Conservation (phyloP, 2,329 filamentous ascomycete species). For the Ophiosphaerella korrae region DNA sequence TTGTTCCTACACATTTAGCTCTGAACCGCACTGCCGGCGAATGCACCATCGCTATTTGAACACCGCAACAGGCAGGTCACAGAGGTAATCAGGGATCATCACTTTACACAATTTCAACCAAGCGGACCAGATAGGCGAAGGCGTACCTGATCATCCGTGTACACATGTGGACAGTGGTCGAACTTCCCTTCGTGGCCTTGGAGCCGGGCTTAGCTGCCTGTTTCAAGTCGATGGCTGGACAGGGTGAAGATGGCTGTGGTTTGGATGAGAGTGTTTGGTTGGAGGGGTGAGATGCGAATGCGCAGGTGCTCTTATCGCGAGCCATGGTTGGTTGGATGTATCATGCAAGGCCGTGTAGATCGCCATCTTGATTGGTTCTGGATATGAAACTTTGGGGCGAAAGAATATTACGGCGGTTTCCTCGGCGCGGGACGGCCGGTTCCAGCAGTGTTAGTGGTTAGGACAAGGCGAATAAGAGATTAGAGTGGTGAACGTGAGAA, state of each 20-base stretch:
- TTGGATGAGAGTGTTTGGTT: slow-evolving; percentile 16
- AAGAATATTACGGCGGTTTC: slow-evolving; percentile 15
- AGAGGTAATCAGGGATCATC: slow-evolving; percentile 20
- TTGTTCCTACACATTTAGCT: slow-evolving; percentile 9
- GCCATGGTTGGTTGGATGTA: slow-evolving; percentile 31
- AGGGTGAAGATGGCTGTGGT: slow-evolving; percentile 23
- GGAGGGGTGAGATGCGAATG: slow-evolving; percentile 10
- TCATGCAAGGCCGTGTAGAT: slow-evolving; percentile 18
- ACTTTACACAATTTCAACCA: slow-evolving; percentile 20
- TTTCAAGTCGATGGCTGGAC: slow-evolving; percentile 17
- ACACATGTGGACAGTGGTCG: slow-evolving; percentile 14
- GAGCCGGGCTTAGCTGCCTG: slow-evolving; percentile 36
- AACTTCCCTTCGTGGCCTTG: slow-evolving; percentile 35
- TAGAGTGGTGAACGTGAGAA: slow-evolving; percentile 25
- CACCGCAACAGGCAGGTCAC: slow-evolving; percentile 35
- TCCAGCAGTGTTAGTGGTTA: slow-evolving; percentile 14
- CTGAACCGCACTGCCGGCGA: slow-evolving; percentile 13
- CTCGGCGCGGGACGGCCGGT: slow-evolving; percentile 22
- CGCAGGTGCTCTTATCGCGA: slow-evolving; percentile 37
- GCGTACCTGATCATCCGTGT: slow-evolving; percentile 28
- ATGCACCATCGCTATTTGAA: slow-evolving; percentile 22
- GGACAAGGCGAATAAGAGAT: slow-evolving; percentile 27
- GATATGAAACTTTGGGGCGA: slow-evolving; percentile 20
- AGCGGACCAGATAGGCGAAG: slow-evolving; percentile 17
- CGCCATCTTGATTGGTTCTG: slow-evolving; percentile 30